Conservation (phyloP, 176 grass and related monocot species). For the Otatea glauca region DNA sequence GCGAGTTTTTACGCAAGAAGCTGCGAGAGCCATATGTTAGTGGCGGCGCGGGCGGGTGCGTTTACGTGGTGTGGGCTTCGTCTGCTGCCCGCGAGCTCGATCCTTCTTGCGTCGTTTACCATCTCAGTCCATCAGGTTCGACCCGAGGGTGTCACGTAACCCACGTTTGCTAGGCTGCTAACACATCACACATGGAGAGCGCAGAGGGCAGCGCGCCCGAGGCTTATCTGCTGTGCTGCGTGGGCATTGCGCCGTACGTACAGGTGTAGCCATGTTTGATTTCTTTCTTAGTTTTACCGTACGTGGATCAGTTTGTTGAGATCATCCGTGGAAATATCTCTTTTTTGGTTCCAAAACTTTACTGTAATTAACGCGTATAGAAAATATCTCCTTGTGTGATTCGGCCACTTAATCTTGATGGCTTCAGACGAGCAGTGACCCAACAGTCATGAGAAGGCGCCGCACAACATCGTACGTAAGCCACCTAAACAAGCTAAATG, state of each 20-base stretch:
- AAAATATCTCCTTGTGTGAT: background rate
- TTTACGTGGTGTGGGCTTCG: background rate
- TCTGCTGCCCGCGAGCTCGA: background rate
- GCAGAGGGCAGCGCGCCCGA: background rate
- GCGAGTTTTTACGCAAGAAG: background rate
- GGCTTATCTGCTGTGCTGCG: background rate
- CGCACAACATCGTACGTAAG: background rate
- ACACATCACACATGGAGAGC: background rate
- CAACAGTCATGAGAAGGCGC: background rate
- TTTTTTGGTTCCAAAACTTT: background rate
- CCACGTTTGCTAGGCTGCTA: too few relatives aligned
- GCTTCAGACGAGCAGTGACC: background rate
- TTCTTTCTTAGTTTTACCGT: background rate
- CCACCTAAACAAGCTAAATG: background rate
- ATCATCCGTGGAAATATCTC: background rate
- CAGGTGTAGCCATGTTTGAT: background rate
- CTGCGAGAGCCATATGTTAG: background rate
- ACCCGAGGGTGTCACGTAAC: too few relatives aligned
- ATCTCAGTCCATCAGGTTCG: background rate
- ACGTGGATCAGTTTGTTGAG: background rate
- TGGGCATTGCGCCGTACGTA: background rate
- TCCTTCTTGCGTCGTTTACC: background rate
- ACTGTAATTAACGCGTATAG: background rate
- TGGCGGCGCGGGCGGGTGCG: too few relatives aligned
- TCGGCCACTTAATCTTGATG: background rate